A percentile compares a stretch with the other conserved stretches of the same genome.
These are phyloP conservation scores for Alisma plantagoaquatica DNA, from an alignment of 106 monocot genomes.

Conservation along the genomic window DNA sequence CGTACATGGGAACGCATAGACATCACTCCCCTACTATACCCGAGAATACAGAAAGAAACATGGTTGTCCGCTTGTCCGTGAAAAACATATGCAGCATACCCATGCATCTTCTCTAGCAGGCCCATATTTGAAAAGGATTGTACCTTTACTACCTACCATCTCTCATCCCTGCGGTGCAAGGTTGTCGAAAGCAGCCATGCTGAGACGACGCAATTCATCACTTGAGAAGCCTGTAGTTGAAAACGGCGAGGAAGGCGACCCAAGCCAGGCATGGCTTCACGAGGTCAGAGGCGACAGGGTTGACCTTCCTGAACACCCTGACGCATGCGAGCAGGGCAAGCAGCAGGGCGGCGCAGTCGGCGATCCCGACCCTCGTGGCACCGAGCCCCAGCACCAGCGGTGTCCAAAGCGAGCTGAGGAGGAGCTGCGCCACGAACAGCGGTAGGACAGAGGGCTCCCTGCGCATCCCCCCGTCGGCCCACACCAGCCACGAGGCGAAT, in stretches of 20 bases:
- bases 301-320: constrained; percentile 6
- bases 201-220: too few relatives aligned
- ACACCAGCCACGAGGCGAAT: constrained; percentile 17
- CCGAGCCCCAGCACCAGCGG: constrained; percentile 14
- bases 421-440: constrained; percentile 8
- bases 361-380: constrained; percentile 12
- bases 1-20: too few relatives aligned
- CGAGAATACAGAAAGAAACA: too few relatives aligned
- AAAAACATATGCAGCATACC: too few relatives aligned
- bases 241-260: constrained; percentile 14
- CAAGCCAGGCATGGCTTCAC: constrained; percentile 23
- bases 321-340: constrained; percentile 10
- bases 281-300: constrained; percentile 13
- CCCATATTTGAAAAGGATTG: too few relatives aligned
- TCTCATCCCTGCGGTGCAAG: too few relatives aligned
- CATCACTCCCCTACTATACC: too few relatives aligned
- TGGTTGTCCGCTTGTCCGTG: too few relatives aligned
- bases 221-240: constrained; percentile 21
- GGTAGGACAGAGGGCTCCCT: constrained; percentile 3
- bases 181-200: too few relatives aligned
- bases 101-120: too few relatives aligned
- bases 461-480: constrained; percentile 24
- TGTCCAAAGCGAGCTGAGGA: constrained; percentile 8
- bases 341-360: constrained; percentile 8
- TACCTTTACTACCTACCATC: too few relatives aligned